phyloP scores from a whole-genome alignment of 495 filamentous ascomycete genomes.

The Hypoxylon subgilvum region DNA sequence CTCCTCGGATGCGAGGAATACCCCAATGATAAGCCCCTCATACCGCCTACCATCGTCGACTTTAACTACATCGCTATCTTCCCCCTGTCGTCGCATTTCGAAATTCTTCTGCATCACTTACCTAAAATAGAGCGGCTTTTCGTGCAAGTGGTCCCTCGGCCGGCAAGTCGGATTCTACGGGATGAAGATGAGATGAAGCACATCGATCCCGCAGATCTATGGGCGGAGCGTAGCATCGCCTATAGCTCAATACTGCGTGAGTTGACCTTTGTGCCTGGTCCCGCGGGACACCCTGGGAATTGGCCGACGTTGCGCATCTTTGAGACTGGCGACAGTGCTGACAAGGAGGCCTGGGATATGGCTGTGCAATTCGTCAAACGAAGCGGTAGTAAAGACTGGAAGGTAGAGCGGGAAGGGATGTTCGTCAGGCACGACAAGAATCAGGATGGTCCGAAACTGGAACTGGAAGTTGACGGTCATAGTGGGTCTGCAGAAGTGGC shows the following conservation, averaged over 20 bases:
- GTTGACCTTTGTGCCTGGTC: conserved; percentile 24
- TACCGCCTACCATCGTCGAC: conserved; percentile 46
- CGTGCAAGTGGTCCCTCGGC: conserved; percentile 52
- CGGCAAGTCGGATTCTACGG: conserved; percentile 44
- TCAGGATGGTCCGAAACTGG: neutral
- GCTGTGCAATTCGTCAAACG: conserved; percentile 47
- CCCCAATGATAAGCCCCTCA: conserved; percentile 40
- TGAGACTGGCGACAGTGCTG: conserved; percentile 51
- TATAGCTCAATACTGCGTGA: conserved; percentile 50
- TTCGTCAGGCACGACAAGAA: conserved; percentile 40
- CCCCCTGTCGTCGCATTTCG: conserved; percentile 49
- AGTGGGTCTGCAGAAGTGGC: neutral
- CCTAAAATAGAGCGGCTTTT: conserved; percentile 51
- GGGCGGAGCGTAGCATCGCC: conserved; percentile 54
- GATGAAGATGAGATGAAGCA: conserved; percentile 45
- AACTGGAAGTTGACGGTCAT: conserved; percentile 29
- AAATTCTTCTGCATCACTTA: conserved; percentile 39
- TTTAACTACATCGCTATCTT: conserved; percentile 58
- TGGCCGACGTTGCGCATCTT: conserved; percentile 49
- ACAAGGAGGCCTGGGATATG: conserved; percentile 53
- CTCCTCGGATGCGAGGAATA: conserved; percentile 45
- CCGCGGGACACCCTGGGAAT: conserved; percentile 29
- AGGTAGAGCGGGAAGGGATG: conserved; percentile 47
- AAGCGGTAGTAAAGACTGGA: conserved; percentile 43
- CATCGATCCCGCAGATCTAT: conserved; percentile 48